Evolutionary conservation across 179 eudicot genomes (phyloP), one percentile per base, ranked within the genome.

Genomic region (Carnegiea gigantea): DNA sequence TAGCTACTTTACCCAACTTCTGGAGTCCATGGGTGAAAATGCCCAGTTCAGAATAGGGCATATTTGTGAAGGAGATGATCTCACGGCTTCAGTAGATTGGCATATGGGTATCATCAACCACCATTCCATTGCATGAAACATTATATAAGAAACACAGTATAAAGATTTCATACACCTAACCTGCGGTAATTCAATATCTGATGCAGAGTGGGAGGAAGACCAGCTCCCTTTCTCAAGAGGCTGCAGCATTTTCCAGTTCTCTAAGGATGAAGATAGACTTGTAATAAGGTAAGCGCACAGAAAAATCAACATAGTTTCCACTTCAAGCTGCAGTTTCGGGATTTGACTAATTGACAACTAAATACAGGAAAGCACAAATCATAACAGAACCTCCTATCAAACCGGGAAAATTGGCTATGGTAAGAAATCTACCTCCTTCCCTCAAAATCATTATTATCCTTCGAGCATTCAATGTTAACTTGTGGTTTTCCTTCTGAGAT

Each of bases 171-270:
- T 78, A 48, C 20, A 40, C 36, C 0, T 21, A 12, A 70, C 64
- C 44, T 48, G 72, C 40, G 73, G 73, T 15, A 62, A 77, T 62
- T n/a, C 64, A 57, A 64, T 11, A 6, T 49, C 1, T 8, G 28
- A 71, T 82, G 85, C 90, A 95, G 98, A 92, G 71, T 95, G 98
- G 98, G 90, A 89, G 79, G 86, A 90, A 54, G 88, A 86, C 75
- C 85, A 70, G 83, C 85, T 95, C 73, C 98, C 98, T 62, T 90
- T 89, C 86, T 90, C 97, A 44, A 89, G 91, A 90, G 98, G 98
- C 72, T 88, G 92, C 89, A 91, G 92, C 87, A 79, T 85, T 78
- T 92, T 79, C 80, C 86, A 84, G 73, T 89, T 87, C 84, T 84
- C 91, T 17, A 77, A 28, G 38, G 86, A 88, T 70, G 94, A 82